Evolutionary conservation across 495 filamentous ascomycete species (phyloP), one percentile per base, ranked within the genome.

Genomic region (Xylaria flabelliformis): DNA sequence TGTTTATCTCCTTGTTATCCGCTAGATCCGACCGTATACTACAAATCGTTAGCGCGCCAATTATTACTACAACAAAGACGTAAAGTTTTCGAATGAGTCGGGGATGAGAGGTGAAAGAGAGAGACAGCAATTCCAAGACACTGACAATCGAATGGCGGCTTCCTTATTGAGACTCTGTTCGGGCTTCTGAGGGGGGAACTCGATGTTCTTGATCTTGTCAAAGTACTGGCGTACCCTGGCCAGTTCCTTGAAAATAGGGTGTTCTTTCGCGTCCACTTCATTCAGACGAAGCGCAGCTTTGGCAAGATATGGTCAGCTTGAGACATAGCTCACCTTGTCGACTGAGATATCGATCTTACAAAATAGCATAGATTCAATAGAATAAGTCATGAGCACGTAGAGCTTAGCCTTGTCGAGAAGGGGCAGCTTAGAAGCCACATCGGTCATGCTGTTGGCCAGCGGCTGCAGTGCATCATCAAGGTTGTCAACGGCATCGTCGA

Each of bases 401-500:
- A 97, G 89, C 82, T 97, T 97, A 24, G 96, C 95, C 80, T 93
- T 96, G 85, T 99, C 96, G 69, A 98, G 84, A 12, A 99, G 85
- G 1, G 97, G 94, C 42, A 99, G 84, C 79, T 93, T 96, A 69
- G 87, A 89, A 7, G 93, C 89, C 10, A 87, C 85, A 63, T 92
- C 89, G 29, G 88, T 82, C 32, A 98, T 76, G 26, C 90, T 84
- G 39, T 80, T 82, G 24, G 86, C 85, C 41, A 97, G 80, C 12
- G 94, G 93, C 41, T 86, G 77, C 34, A 98, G 83, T 5, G 86
- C 82, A n/a, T 91, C 89, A 72, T 94, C 88, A 32, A 98, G 86
- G 67, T 92, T 89, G 79, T 94, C 91, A 62, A 97, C 85, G 69
- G 93, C 88, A 74, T 89, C 88, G 64, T 93, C 91, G 10, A 98